A percentile compares a stretch with the other conserved stretches of the same genome.
Conservation (phyloP, 2,329 filamentous ascomycete genomes). For the Incumbomyces delicatus region DNA sequence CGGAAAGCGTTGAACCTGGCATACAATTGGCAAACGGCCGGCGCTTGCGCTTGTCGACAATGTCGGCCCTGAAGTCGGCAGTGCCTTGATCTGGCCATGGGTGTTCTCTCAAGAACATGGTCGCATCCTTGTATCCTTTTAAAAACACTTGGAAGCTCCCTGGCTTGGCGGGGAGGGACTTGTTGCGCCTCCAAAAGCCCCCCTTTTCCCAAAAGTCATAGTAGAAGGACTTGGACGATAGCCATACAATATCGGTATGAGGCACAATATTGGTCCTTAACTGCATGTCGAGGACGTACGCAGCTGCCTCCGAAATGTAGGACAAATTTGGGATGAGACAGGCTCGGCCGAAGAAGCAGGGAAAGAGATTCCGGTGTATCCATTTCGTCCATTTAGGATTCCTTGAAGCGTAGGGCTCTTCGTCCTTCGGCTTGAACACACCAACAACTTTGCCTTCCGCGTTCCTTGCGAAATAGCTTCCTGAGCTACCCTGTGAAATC, state of each 20-base stretch:
- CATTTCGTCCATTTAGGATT: constrained; percentile 99
- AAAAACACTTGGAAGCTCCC: constrained; percentile 97
- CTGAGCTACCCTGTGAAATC: constrained; percentile 94
- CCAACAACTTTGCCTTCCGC: constrained; percentile 87
- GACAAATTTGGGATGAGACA: constrained; percentile 95
- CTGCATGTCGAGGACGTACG: constrained; percentile 86
- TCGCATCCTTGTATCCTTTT: constrained; percentile 94
- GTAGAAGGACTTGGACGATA: constrained; percentile 94
- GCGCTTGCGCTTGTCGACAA: constrained; percentile 58
- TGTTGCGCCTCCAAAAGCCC: constrained; percentile 78
- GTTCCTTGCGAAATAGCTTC: constrained; percentile 94
- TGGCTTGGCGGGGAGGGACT: constrained; percentile 74
- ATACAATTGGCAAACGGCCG: constrained; percentile 76
- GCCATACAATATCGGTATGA: constrained; percentile 87
- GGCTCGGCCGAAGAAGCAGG: constrained; percentile 90
- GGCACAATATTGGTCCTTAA: constrained; percentile 86
- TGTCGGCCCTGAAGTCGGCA: constrained; percentile 56
- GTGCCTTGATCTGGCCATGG: constrained; percentile 91
- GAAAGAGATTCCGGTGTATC: constrained; percentile 95
- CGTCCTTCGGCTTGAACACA: constrained; percentile 98
- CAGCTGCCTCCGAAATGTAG: constrained; percentile 94
- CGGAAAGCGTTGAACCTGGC: constrained; percentile 50
- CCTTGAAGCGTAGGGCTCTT: constrained; percentile 91
- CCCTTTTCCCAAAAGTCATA: constrained; percentile 96
- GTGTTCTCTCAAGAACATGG: constrained; percentile 85